These are phyloP conservation scores for Suillus ampliporus DNA, from an alignment of 768 basidiomycete species.

Conservation along the genomic window DNA sequence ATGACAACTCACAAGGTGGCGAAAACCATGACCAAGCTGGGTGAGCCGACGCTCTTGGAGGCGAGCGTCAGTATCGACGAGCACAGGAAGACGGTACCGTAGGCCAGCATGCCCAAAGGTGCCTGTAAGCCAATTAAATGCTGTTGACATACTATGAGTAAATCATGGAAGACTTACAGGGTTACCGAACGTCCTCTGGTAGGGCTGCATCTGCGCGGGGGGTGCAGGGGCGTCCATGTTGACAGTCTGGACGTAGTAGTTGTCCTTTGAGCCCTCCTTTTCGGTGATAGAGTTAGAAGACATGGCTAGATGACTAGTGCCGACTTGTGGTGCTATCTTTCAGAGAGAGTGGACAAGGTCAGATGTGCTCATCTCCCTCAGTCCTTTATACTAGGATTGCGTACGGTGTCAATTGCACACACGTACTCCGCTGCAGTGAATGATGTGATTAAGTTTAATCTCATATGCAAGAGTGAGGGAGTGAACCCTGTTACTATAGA, in stretches of 20 bases:
- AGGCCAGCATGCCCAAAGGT: constrained; percentile 35
- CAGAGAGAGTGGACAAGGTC: constrained; percentile 4
- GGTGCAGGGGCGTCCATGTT: constrained; percentile 22
- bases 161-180: constrained; percentile 20
- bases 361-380: neutral
- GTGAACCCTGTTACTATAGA: constrained; percentile 10
- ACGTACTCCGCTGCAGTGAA: neutral
- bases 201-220: constrained; percentile 27
- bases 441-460: constrained; percentile 5
- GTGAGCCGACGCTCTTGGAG: constrained; percentile 24
- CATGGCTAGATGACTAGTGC: constrained; percentile 18
- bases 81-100: constrained; percentile 36
- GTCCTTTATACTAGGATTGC: constrained; percentile 24
- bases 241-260: constrained; percentile 34
- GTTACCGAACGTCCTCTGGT: constrained; percentile 33
- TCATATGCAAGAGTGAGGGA: constrained; percentile 9
- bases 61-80: constrained; percentile 33
- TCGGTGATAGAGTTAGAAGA: constrained; percentile 26
- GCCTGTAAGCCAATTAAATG: constrained; percentile 19
- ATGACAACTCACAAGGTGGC: constrained; percentile 29
- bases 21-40: constrained; percentile 34
- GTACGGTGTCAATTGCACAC: constrained; percentile 9
- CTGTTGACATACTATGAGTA: neutral
- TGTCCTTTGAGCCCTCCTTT: constrained; percentile 26
- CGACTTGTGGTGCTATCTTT: constrained; percentile 11